Evolutionary conservation across 139 green algal genomes (phyloP), one percentile per base, ranked within the genome.

Genomic region (Spirogloea muscicola): DNA sequence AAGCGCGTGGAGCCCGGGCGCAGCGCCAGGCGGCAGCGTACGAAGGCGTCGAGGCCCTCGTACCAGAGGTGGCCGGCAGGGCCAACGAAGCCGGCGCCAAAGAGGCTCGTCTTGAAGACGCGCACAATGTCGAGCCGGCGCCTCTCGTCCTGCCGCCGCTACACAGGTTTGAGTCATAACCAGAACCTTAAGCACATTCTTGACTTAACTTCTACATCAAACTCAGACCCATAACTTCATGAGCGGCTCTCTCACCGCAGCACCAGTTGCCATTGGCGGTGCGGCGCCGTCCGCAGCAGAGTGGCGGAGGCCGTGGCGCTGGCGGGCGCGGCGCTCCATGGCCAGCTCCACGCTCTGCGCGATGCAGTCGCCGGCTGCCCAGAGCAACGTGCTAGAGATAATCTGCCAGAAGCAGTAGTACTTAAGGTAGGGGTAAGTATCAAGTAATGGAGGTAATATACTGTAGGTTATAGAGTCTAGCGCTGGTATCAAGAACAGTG

Each of bases 1-100:
- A 84, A 84, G 16, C 46, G 43, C 58, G 84, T 34, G 13, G 55
- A 49, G 0, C 39, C 46, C 9, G 72, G 72, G 18, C 64, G 43
- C 37, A 77, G 40, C 44, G 31, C 25, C 59, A 74, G 1, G 13
- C 61, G 21, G 25, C 66, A 18, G 29, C 38, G 36, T 31, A 79
- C 70, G 27, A 79, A 41, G 42, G 34, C 2, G 18, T 79, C 70
- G 60, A 79, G 29, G 27, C 70, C 61, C 37, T 79, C 38, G 29
- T 79, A 79, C 70, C 70, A 79, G 62, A 49, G 62, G 34, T 79
- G 70, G 27, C 70, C 70, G n/a, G 66, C 21, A 5, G 70, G 70
- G 27, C 70, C 70, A 39, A 79, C 61, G 18, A 79, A 79, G 29
- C 27, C 60, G 0, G 62, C 60, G 36, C 70, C 70, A n/a, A 66